Base-by-base conservation (phyloP, 495 filamentous ascomycete genomes). In the Apodospora peruviana region DNA sequence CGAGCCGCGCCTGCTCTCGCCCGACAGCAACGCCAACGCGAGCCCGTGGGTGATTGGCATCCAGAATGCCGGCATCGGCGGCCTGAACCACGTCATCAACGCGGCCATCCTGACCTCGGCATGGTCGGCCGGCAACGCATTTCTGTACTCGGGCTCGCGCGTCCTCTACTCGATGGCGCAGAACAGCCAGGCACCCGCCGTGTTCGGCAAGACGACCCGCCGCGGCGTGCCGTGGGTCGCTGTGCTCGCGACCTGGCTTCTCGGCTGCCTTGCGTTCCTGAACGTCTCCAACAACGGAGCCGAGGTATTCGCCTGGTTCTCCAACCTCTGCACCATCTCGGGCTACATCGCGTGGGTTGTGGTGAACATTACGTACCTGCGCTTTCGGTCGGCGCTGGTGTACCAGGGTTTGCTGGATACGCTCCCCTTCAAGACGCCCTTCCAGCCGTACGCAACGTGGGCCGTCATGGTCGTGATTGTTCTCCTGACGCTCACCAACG, bases 71-170 rank as follows among this genome's bases (percentile, higher is more conserved):
- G 72, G 71, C 22, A 76, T 76, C 52, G 43, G 50, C 4, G 71
- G 64, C 1, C 60, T 76, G 0, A 67, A 73, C 52, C 71, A 76
- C 47, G 60, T 70, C 39, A 73, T 76, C 63, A 76, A 74, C 47
- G 71, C 59, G 17, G 71, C 71, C 7, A 65, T 76, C 23, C 52
- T 76, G 38, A 83, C 72, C 0, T 74, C 71, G 16, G 71, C 72
- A 7, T 76, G 71, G 71, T 74, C 71, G 5, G 72, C 72, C 23
- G 87, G 80, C 41, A 94, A 94, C 58, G 83, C 85, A 2, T 89
- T 87, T 73, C 73, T 90, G 45, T 91, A 88, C 69, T 88, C 84
- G 25, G 86, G 84, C n/a, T 85, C 82, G 0, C 80, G 88, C n/a
- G 84, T 84, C 46, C 74, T 91, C 5, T 85, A 86, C 57, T 82